Percentiles rank a stretch among this genome's conserved stretches.
Evolutionary conservation across 139 green algal genomes (phyloP).

Genomic region (Chlamydomonas sp.): DNA sequence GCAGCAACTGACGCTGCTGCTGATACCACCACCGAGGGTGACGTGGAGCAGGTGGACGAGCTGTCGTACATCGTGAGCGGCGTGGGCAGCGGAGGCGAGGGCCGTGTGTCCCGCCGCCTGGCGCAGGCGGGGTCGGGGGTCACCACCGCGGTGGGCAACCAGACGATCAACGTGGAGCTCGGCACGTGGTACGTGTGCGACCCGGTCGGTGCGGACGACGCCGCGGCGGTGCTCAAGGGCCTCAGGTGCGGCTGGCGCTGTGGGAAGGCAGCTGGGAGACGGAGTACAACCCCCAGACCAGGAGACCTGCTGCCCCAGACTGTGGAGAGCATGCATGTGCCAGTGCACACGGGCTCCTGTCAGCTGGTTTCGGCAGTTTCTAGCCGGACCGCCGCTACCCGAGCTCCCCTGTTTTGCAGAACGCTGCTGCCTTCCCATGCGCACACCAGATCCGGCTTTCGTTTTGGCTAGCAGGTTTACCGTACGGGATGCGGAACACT

Average conservation of each 20-base stretch:
- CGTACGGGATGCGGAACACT: not conserved
- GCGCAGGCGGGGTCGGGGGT: not conserved
- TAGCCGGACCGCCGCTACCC: no score
- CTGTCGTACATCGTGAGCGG: no score
- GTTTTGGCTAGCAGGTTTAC: not conserved
- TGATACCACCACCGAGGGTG: no score
- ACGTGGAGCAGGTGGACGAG: no score
- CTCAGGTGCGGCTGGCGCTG: not conserved
- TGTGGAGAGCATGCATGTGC: no score
- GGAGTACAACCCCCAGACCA: not conserved
- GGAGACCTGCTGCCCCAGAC: no score
- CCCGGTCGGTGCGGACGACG: not conserved
- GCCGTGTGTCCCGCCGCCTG: not conserved
- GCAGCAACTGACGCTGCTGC: no score
- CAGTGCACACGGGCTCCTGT: not conserved
- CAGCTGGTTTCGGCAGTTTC: no score
- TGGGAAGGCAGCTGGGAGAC: not conserved
- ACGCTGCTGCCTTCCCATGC: no score
- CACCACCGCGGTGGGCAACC: not conserved
- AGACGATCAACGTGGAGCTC: not conserved
- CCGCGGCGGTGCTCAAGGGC: not conserved
- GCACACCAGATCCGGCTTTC: no score
- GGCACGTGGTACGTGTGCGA: slow-evolving; percentile 11
- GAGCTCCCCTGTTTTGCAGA: no score
- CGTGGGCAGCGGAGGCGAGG: not conserved